These are phyloP conservation scores for Rhizopogon vesiculosus DNA, from an alignment of 768 basidiomycete genomes.

Conservation along the genomic window DNA sequence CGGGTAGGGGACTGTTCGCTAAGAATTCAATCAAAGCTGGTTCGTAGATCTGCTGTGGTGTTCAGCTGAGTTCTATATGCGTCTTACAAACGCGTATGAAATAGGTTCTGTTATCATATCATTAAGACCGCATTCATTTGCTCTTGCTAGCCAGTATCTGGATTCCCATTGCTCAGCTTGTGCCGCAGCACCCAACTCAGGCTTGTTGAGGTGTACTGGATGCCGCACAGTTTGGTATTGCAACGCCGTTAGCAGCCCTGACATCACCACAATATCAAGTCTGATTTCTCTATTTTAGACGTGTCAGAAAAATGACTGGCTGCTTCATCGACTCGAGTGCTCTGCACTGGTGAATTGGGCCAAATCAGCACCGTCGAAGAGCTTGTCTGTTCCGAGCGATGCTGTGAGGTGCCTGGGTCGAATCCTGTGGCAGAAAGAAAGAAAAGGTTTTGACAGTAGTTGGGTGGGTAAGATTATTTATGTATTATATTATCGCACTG, in stretches of 20 bases:
- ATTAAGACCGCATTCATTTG: constrained; percentile 54
- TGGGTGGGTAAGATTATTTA: constrained; percentile 45
- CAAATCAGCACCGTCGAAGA: constrained; percentile 40
- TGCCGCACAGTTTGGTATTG: constrained; percentile 79
- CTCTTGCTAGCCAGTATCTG: constrained; percentile 61
- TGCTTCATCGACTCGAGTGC: constrained; percentile 76
- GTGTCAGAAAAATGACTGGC: constrained; percentile 77
- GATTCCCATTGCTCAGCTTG: constrained; percentile 69
- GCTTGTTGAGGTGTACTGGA: constrained; percentile 65
- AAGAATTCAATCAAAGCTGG: constrained; percentile 33
- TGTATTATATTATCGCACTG: not conserved
- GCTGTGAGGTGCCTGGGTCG: constrained; percentile 77
- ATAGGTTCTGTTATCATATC: constrained; percentile 60
- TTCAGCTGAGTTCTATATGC: not conserved
- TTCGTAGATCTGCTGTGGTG: constrained; percentile 12
- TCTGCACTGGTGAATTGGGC: constrained; percentile 57
- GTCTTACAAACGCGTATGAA: not conserved
- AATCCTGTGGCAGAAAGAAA: constrained; percentile 62
- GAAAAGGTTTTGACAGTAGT: constrained; percentile 43
- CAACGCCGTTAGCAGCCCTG: constrained; percentile 46
- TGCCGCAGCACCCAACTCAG: constrained; percentile 30
- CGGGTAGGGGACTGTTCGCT: constrained; percentile 46
- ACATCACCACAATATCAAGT: not conserved
- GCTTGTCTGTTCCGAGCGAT: constrained; percentile 60
- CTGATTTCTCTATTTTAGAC: constrained; percentile 28